Evolutionary conservation across 2,329 filamentous ascomycete genomes (phyloP), one percentile per base, ranked within the genome.

Genomic region (Aspergillus carbonarius): DNA sequence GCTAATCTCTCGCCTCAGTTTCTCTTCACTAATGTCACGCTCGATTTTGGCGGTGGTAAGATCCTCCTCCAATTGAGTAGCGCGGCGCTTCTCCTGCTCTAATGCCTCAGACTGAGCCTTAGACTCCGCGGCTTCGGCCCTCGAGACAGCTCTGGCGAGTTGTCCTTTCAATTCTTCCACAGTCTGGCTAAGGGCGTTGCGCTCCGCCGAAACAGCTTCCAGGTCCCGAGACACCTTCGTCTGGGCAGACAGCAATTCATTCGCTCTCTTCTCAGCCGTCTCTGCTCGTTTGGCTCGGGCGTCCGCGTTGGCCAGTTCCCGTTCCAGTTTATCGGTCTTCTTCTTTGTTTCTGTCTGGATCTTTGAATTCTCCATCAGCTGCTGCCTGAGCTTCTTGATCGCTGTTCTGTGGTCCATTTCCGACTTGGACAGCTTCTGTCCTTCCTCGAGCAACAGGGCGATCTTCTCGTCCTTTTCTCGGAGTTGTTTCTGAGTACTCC

Each of bases 401-500:
- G 88, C 88, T 5, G 85, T 85, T 60, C 93, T 83, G 63, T 96
- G 88, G 69, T 92, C 92, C 74, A 97, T 85, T 72, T 99, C 95
- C 0, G 85, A 90, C 66, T 89, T 90, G 1, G 92, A 93, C 8
- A 98, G 82, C 65, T 89, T 92, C 67, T 95, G 90, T 0, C 96
- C 95, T 78, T 99, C 95, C 66, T 96, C 89, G 82, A 99, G 90
- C 12, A 99, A 79, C 48, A 93, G 79, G 2, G 93, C 91, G 68
- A 98, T 96, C 72, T 91, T 91, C 67, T 93, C 88, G 67, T 98
- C 93, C 70, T 92, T 96, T 68, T 96, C 92, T 1, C 91, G 90
- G 13, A 98, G 74, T 70, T 90, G 92, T 72, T 88, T 91, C 64
- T 96, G 90, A 1, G 81, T 58, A 57, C 87, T 90, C 5, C 89